Evolutionary conservation across 2,329 filamentous ascomycete genomes (phyloP), one percentile per base, ranked within the genome.

Genomic region (Cladophialophora carrionii): DNA sequence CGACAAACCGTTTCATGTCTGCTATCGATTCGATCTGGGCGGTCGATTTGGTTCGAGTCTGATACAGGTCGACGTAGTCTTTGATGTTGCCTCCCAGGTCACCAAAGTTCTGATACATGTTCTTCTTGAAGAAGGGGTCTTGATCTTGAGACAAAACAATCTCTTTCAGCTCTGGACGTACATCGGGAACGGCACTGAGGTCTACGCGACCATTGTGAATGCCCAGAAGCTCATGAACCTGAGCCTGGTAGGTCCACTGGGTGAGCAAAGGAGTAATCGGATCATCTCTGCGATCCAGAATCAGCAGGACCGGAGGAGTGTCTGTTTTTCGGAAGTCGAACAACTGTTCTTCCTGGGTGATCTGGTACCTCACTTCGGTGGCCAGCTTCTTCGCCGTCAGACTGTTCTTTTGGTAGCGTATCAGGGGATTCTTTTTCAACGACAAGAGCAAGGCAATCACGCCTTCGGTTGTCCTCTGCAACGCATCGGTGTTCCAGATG

Each of bases 231-330:
- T 99, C 95, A 75, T 99, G 95, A 0, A 99, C 95, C 93, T 99
- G 99, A n/a, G 95, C 95, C 78, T 99, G 95, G 74, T 99, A 99
- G 29, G 95, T 99, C 95, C 95, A 99, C 76, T 99, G 95, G 2
- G 92, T 96, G 56, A 99, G 84, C 10, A 99, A 81, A 0, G 95
- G 95, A 3, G 95, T 99, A 57, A 98, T 90, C 0, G 95, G 94
- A 73, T 99, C 95, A 74, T 97, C 93, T 76, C 95, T 87, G 49
- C 95, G 87, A 78, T 99, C 95, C 32, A 99, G 80, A 61, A 99
- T 87, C 37, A 99, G 83, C 14, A 99, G 82, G 71, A 99, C 93
- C 0, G 96, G 95, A 8, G 94, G 91, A 0, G 95, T 99, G 76
- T 99, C 95, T 59, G 93, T 90, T 76, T 92, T 93, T 69, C 94